Base-by-base conservation (phyloP, 2,329 filamentous ascomycete genomes). In the Pseudogymnoascus sp. region DNA sequence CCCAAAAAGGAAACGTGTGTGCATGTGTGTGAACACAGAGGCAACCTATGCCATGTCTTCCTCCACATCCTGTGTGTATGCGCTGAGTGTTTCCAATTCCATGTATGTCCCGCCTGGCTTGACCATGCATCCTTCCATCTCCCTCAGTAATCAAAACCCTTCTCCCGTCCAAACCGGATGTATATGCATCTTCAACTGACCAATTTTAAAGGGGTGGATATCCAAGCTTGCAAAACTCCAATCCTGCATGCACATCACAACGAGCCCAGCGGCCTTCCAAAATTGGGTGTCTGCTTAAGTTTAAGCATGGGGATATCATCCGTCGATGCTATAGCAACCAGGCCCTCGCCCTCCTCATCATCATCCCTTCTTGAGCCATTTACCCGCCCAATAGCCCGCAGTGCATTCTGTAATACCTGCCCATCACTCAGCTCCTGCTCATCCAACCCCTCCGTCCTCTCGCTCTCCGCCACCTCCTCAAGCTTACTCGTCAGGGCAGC, bases 401-500 rank as follows among this genome's bases (percentile, higher is more conserved):
- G 58, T 42, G 58, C 66, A 68, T 59, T 66, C 66, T 22, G 60
- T 38, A 3, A 61, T 65, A 55, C 69, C 69, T 62, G 67, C 66
- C 6, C 72, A 64, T 64, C 68, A 70, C 55, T 69, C 64, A 2
- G 60, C 60, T 12, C 72, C 8, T 25, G 28, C 12, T 49, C 59
- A 36, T 28, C 38, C 8, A 41, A 8, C 22, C 55, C 59, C 38
- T 61, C 59, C 11, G 59, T 11, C 25, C 35, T 30, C 58, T 33
- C 62, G 28, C 41, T 63, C 14, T 62, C 38, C 33, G 42, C 30
- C 9, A 58, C 62, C 14, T 63, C 62, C 28, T 79, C 76, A 2
- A 85, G 75, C 69, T 80, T 84, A 68, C 81, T 76, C 38, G 80
- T 78, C 14, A 85, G 70, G 63, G 74, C 73, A 49, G 74, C 74